phyloP scores from a whole-genome alignment of 73 alveolate species.

The Symbiodinium natans region DNA sequence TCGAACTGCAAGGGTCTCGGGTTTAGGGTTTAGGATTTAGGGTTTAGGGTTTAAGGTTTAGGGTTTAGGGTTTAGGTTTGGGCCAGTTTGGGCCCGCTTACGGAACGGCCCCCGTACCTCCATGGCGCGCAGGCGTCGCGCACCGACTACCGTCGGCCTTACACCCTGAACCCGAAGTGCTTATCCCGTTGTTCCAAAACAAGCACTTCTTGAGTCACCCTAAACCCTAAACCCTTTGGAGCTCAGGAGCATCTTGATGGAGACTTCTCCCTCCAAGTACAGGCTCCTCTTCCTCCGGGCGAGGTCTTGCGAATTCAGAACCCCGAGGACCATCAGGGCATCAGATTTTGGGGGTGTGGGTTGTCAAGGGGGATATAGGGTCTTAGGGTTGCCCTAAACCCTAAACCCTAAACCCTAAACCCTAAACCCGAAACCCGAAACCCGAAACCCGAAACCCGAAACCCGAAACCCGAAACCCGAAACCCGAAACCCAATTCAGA shows the following conservation, averaged over 20 bases:
- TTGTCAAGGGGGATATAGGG: background rate
- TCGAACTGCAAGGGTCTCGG: background rate
- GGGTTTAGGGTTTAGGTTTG: background rate
- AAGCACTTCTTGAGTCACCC: no score
- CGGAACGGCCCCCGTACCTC: no score
- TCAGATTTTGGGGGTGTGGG: background rate
- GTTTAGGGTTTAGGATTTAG: no score
- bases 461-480: background rate
- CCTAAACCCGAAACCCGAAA: background rate
- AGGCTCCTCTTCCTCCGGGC: constrained; percentile 49
- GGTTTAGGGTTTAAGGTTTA: background rate
- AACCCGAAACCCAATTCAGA: background rate
- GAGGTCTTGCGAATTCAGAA: constrained; percentile 75
- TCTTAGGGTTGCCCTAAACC: background rate
- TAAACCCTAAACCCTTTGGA: no score
- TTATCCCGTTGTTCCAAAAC: no score
- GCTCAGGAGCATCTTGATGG: constrained; percentile 43
- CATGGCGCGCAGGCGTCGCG: no score
- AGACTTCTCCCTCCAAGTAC: constrained; percentile 37
- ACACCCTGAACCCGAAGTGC: no score
- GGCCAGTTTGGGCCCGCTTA: no score
- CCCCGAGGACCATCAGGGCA: constrained; percentile 26
- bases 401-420: background rate
- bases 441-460: background rate
- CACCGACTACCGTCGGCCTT: no score